These are phyloP conservation scores for Apiospora rasikravindrae DNA, from an alignment of 2,329 filamentous ascomycete genomes.

Conservation along the genomic window DNA sequence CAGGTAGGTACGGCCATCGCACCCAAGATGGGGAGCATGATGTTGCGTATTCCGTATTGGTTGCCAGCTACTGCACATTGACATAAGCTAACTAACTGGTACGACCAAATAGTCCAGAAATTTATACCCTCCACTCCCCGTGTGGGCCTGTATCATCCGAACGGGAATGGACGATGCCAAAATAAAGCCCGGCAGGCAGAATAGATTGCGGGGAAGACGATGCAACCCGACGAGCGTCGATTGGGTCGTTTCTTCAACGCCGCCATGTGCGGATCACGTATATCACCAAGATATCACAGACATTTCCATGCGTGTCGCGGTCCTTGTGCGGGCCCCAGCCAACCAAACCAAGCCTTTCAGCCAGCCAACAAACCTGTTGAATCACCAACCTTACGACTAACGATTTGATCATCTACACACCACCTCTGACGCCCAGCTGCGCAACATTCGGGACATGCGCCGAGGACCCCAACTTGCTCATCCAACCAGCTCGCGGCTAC, in stretches of 20 bases:
- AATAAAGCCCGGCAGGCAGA: background rate
- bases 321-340: background rate
- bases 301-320: background rate
- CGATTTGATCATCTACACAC: slow-evolving; percentile 10
- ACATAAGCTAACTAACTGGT: background rate
- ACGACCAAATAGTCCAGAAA: background rate
- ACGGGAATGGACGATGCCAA: background rate
- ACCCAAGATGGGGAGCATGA: background rate
- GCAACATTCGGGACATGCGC: slow-evolving; percentile 13
- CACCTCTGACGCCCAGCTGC: background rate
- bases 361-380: background rate
- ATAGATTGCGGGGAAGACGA: slow-evolving; percentile 7
- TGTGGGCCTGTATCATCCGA: background rate
- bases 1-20: background rate
- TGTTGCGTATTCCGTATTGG: background rate
- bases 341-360: background rate
- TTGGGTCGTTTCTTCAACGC: background rate
- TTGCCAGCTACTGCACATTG: background rate
- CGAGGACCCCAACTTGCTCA: background rate
- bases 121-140: background rate
- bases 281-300: background rate
- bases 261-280: background rate
- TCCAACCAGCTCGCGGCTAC: background rate
- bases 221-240: background rate
- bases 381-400: background rate